Evolutionary conservation across 768 basidiomycete genomes (phyloP).

Genomic region (Lactarius tabidus): DNA sequence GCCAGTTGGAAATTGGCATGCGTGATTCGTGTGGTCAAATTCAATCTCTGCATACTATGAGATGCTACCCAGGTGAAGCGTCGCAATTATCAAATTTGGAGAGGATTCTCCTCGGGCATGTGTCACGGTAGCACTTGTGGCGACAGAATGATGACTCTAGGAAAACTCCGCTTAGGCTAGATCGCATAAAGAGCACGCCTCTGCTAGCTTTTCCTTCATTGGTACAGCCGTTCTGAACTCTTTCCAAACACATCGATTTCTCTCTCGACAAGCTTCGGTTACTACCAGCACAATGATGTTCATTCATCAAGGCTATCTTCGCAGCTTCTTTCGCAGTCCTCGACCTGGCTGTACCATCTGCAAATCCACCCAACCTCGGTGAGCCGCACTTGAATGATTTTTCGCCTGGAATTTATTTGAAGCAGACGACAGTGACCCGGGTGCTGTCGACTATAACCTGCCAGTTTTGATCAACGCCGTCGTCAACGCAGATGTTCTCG

Average conservation of each 20-base stretch:
- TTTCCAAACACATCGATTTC: not conserved
- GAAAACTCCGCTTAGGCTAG: not conserved
- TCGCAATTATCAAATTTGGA: too few relatives aligned
- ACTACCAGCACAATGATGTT: constrained; percentile 1
- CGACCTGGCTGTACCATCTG: constrained; percentile 5
- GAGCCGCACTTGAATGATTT: not conserved
- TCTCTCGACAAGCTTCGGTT: not conserved
- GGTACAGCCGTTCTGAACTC: not conserved
- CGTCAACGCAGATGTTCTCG: too few relatives aligned
- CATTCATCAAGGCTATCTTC: constrained; percentile 1
- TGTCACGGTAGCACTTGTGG: too few relatives aligned
- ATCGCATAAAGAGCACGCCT: not conserved
- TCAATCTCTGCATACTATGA: too few relatives aligned
- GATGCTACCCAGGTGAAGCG: too few relatives aligned
- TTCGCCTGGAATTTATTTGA: not conserved
- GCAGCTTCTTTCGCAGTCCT: constrained; percentile 5
- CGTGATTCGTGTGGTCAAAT: too few relatives aligned
- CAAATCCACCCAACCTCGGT: not conserved
- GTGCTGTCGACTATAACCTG: accelerated
- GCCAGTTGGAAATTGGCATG: too few relatives aligned
- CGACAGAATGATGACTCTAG: not conserved
- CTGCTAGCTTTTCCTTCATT: not conserved
- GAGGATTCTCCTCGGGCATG: too few relatives aligned
- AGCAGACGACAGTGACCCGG: not conserved
- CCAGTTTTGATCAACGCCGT: too few relatives aligned